Percentiles rank a stretch among this genome's conserved stretches.
Conservation (phyloP, 768 basidiomycete species). For the Crucibulum laeve region DNA sequence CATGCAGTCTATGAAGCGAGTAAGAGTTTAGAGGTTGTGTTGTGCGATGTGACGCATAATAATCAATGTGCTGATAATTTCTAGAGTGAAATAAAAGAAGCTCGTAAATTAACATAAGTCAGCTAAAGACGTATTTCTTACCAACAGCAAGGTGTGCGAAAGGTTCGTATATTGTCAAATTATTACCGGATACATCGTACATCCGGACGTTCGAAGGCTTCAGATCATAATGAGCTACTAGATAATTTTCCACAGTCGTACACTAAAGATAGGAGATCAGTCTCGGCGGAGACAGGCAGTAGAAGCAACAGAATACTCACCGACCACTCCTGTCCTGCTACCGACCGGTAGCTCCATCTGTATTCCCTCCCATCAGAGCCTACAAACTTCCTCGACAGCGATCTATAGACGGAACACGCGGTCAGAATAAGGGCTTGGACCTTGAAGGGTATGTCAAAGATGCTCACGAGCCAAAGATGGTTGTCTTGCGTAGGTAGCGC, state of each 20-base stretch:
- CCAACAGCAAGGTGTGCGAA: conserved; percentile 51
- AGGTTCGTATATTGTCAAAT: conserved; percentile 53
- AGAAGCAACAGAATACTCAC: conserved; percentile 35
- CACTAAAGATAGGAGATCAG: conserved; percentile 35
- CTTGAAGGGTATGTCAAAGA: background rate
- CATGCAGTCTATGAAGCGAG: background rate
- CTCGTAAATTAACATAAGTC: conserved; percentile 20
- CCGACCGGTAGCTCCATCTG: conserved; percentile 54
- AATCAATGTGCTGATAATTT: conserved; percentile 47
- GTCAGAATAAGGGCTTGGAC: conserved; percentile 1
- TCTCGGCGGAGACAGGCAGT: background rate
- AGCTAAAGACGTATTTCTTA: conserved; percentile 20
- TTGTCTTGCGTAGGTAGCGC: conserved; percentile 58
- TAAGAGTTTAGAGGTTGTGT: conserved; percentile 25
- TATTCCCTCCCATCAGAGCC: conserved; percentile 71
- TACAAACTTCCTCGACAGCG: conserved; percentile 62
- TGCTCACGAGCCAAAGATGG: conserved; percentile 63
- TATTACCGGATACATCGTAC: conserved; percentile 63
- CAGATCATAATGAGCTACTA: conserved; percentile 66
- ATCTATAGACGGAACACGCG: conserved; percentile 30
- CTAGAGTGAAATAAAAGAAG: conserved; percentile 35
- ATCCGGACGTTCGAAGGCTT: conserved; percentile 48
- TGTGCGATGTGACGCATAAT: conserved; percentile 59
- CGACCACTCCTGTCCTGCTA: conserved; percentile 69
- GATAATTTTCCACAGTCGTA: conserved; percentile 42